Evolutionary conservation across 2,329 filamentous ascomycete species (phyloP).

Genomic region (Harringtonia aguacate): DNA sequence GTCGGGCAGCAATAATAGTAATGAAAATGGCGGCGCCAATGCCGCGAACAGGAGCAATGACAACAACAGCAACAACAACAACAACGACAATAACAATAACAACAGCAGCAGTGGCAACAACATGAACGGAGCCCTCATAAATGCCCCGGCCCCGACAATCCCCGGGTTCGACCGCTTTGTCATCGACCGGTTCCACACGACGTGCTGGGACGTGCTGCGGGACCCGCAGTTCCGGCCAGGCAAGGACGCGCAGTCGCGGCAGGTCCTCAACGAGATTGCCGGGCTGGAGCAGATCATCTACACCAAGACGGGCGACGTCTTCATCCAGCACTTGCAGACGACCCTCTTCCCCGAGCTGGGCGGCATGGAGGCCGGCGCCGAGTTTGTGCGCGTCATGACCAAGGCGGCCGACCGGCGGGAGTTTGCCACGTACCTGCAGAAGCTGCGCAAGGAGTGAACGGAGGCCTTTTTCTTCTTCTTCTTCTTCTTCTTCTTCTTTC

Average conservation of each 20-base stretch:
- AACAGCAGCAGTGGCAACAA: background rate
- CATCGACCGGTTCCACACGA: slow-evolving; percentile 75
- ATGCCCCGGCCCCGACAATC: slow-evolving; percentile 46
- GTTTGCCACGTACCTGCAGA: slow-evolving; percentile 54
- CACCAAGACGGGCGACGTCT: slow-evolving; percentile 74
- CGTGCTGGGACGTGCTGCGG: slow-evolving; percentile 81
- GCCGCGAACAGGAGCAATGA: background rate
- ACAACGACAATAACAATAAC: background rate
- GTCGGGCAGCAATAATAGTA: background rate
- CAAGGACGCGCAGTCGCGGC: slow-evolving; percentile 74
- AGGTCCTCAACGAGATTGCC: slow-evolving; percentile 81
- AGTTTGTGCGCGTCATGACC: slow-evolving; percentile 48
- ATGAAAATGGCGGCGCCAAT: no score
- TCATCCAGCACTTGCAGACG: slow-evolving; percentile 57
- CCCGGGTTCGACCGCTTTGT: slow-evolving; percentile 90
- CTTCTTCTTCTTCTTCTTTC: background rate
- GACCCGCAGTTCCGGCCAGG: slow-evolving; percentile 70
- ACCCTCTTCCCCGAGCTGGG: slow-evolving; percentile 56
- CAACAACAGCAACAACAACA: background rate
- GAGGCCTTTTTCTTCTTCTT: background rate
- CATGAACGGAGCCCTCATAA: background rate
- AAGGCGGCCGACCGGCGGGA: slow-evolving; percentile 48
- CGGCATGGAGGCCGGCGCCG: slow-evolving; percentile 40
- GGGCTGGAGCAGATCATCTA: slow-evolving; percentile 83
- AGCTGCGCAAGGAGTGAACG: slow-evolving; percentile 35